Conservation (phyloP, 441 rosid genomes). For the Gossypium lobatum region DNA sequence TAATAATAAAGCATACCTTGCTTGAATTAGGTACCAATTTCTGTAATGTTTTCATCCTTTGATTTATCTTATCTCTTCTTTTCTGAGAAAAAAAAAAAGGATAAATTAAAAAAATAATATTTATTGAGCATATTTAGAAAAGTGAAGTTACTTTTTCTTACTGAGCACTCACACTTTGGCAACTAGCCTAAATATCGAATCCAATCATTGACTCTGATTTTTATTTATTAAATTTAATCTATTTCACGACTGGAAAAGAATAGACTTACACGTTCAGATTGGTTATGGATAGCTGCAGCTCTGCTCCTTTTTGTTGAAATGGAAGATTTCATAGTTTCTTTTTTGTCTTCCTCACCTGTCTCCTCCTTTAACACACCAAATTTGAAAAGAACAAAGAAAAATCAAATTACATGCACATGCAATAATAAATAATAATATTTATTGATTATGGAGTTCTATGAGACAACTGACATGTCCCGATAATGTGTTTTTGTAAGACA, state of each 20-base stretch:
- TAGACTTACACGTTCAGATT: slow-evolving; percentile 77
- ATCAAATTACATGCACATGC: not conserved
- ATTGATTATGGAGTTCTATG: too few relatives aligned
- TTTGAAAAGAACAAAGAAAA: not conserved
- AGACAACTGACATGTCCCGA: too few relatives aligned
- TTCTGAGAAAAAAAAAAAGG: slow-evolving; percentile 36
- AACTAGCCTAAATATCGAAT: not conserved
- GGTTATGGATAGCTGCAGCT: slow-evolving; percentile 94
- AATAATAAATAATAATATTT: not conserved
- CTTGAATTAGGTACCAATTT: slow-evolving; percentile 92
- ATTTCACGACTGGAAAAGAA: too few relatives aligned
- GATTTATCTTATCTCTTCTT: slow-evolving; percentile 91
- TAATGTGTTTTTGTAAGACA: too few relatives aligned
- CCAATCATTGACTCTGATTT: not conserved
- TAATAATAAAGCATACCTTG: slow-evolving; percentile 43
- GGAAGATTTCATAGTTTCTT: slow-evolving; percentile 48
- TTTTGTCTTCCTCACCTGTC: slow-evolving; percentile 37
- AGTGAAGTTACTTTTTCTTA: not conserved
- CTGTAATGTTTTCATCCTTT: slow-evolving; percentile 94
- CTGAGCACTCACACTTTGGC: not conserved
- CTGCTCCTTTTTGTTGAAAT: slow-evolving; percentile 69
- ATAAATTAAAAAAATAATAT: not conserved
- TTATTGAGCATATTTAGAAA: not conserved
- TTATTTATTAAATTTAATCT: too few relatives aligned
- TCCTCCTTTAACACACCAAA: slow-evolving; percentile 24